Evolutionary conservation across 1,284 basidiomycete species (phyloP), one percentile per base, ranked within the genome.

Genomic region (Ceratobasidium sp.): DNA sequence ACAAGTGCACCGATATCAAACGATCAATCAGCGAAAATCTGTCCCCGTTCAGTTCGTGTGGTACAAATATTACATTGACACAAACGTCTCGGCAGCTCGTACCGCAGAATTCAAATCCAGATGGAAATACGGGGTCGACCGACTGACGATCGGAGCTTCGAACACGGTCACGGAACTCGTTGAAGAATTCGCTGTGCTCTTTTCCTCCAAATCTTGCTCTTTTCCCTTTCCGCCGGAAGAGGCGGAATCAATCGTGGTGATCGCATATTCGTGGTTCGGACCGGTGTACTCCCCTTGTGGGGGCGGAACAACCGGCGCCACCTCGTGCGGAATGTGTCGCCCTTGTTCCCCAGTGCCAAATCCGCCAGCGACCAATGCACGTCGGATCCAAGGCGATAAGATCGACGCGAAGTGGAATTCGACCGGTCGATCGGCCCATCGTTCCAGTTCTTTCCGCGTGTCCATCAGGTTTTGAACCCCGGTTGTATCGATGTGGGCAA

Each of bases 381-480:
- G 88, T 69, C 91, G 87, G 69, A 95, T 93, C 96, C 96, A 98
- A 0, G 95, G 94, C 0, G 93, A 95, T 66, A 95, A 84, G 64
- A 98, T 84, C 27, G 87, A 86, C 8, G 91, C 88, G 76, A 96
- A 95, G 79, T 95, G 92, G 82, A 94, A 95, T 83, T 91, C 91
- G 78, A 93, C 89, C 2, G 87, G 83, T 71, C 82, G 83, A 74
- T 93, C 85, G 2, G 89, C 85, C 89, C 94, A 98, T 75, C 88
- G 84, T 76, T 98, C 93, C 23, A 98, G 83, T 76, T 93, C 91
- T 50, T 80, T 86, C 19, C 93, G 86, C 0, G 94, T 87, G 77
- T 99, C 97, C 67, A 97, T 88, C 33, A 99, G 82, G 41, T 92
- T 86, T 78, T 99, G 96, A 2, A 95, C 84, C 42, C 91, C 90